Percentiles rank a stretch among this genome's conserved stretches.
Conservation (phyloP, 192 early-diverging fungal genomes). For the Coemansia sp. region DNA sequence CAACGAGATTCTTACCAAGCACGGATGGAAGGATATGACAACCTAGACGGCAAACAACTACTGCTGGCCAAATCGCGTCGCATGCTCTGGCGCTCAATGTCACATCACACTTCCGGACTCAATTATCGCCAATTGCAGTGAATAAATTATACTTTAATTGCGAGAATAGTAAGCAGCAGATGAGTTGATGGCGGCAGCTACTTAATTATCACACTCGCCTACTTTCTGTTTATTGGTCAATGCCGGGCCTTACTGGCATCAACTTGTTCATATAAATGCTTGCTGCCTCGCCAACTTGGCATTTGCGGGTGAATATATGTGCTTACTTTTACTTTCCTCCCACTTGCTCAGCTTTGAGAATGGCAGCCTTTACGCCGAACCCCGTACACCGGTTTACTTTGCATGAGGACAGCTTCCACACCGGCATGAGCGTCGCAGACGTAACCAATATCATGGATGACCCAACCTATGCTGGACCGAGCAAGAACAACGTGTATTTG, state of each 20-base stretch:
- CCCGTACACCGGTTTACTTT: not conserved
- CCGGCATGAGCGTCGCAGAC: not conserved
- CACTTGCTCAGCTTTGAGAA: not conserved
- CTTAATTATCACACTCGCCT: too few species aligned
- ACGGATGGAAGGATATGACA: slow-evolving; percentile 10
- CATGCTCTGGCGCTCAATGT: too few species aligned
- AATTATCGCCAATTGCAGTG: not conserved
- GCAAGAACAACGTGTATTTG: not conserved
- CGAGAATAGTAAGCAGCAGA: too few species aligned
- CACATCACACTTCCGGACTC: not conserved
- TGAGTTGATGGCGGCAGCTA: too few species aligned
- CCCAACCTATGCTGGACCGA: not conserved
- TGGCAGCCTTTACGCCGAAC: not conserved
- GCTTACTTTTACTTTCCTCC: not conserved
- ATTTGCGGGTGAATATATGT: not conserved
- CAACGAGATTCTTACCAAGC: slow-evolving; percentile 18
- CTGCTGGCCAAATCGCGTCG: too few species aligned
- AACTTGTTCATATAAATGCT: too few species aligned
- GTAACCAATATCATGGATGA: not conserved
- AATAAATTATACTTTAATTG: too few species aligned
- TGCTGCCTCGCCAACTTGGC: not conserved
- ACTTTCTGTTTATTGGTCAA: too few species aligned
- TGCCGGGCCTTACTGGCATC: too few species aligned
- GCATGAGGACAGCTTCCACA: not conserved
- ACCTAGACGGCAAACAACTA: not conserved